phyloP scores from a whole-genome alignment of 768 basidiomycete genomes.

The Brasilioporus rufonigricans region DNA sequence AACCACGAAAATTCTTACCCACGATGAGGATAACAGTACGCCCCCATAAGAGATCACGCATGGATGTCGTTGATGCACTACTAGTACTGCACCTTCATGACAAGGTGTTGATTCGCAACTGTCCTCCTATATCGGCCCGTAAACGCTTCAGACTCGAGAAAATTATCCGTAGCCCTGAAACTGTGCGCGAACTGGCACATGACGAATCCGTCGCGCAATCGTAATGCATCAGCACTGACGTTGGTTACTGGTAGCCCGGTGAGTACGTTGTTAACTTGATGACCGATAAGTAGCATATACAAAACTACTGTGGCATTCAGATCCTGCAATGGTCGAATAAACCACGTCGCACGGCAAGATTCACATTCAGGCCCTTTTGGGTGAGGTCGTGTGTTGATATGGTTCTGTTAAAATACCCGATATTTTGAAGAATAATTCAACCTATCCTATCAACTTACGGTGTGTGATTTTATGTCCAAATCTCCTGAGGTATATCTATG shows the following conservation, averaged over 20 bases:
- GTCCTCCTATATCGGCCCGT: conserved; percentile 73
- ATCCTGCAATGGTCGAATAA: neutral
- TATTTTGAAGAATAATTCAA: conserved; percentile 4
- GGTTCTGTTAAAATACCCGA: conserved; percentile 12
- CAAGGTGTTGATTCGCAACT: conserved; percentile 75
- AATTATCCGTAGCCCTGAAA: conserved; percentile 66
- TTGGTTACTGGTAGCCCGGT: neutral
- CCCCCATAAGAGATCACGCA: conserved; percentile 3
- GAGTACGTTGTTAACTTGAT: neutral
- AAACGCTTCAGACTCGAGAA: conserved; percentile 75
- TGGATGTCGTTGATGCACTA: conserved; percentile 6
- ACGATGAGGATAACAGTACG: conserved; percentile 72
- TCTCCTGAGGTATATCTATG: neutral
- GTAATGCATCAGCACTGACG: neutral
- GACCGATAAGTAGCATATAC: neutral
- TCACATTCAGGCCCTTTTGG: conserved; percentile 5
- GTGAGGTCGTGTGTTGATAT: conserved; percentile 12
- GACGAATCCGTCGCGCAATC: conserved; percentile 1
- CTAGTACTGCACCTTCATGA: conserved; percentile 67
- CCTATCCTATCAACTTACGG: neutral
- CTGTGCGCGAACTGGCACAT: conserved; percentile 46
- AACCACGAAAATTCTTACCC: conserved; percentile 75
- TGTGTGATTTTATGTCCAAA: neutral
- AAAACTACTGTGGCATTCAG: neutral
- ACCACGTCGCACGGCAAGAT: neutral